Evolutionary conservation across 306 rosid species (phyloP).

Genomic region (Acacia crassicarpa): DNA sequence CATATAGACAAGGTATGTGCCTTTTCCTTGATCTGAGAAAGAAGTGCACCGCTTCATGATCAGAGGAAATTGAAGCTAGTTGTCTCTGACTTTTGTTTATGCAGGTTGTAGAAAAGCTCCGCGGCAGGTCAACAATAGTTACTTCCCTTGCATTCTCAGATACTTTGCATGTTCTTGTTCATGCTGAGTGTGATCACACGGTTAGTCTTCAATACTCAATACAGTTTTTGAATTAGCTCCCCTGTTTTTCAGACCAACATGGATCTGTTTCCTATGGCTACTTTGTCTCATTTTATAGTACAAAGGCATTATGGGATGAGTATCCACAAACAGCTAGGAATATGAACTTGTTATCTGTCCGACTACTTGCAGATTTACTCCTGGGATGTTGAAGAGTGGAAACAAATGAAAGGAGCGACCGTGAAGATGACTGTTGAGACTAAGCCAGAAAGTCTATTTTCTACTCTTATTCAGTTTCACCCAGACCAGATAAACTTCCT

Average conservation of each 20-base stretch:
- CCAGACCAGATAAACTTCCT: constrained; percentile 33
- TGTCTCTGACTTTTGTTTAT: constrained; percentile 3
- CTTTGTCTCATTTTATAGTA: neutral
- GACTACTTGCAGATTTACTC: constrained; percentile 29
- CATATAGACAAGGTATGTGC: constrained; percentile 4
- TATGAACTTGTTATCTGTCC: neutral
- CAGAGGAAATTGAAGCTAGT: constrained; percentile 15
- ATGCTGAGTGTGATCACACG: constrained; percentile 37
- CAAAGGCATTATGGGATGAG: too few species aligned
- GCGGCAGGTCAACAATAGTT: constrained; percentile 35
- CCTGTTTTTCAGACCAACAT: neutral
- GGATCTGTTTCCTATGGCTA: neutral
- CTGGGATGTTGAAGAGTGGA: constrained; percentile 38
- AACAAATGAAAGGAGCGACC: neutral
- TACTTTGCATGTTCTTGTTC: constrained; percentile 33
- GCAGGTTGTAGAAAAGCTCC: constrained; percentile 33
- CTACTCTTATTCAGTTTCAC: constrained; percentile 39
- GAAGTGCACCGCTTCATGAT: neutral
- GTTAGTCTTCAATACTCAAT: constrained; percentile 27
- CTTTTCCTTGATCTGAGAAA: constrained; percentile 13
- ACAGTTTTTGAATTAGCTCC: constrained; percentile 25
- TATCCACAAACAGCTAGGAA: neutral
- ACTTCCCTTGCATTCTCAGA: constrained; percentile 45
- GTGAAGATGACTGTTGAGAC: neutral
- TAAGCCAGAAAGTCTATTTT: neutral